Base-by-base conservation (phyloP, 441 rosid genomes). In the Erysimum cheiri region DNA sequence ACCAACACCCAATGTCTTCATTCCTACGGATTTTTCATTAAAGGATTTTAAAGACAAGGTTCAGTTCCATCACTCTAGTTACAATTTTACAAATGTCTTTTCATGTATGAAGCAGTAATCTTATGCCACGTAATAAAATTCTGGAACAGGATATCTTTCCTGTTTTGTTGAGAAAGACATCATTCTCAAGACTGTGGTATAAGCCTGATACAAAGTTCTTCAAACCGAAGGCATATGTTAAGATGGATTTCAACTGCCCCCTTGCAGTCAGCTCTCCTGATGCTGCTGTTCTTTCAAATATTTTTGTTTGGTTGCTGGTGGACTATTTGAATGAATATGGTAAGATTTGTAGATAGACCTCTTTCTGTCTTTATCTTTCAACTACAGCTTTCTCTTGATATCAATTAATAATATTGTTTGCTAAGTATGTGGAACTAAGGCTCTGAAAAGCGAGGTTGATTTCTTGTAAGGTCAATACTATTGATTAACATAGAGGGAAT, bases 291-390 rank as follows among this genome's bases (percentile, higher is more conserved):
- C 85, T 95, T 54, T 76, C 93, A 17, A 67, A 83, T 72, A 47
- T 92, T 48, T 95, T 92, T 81, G 75, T 95, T 2, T 79, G 81
- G 69, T 71, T 95, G 81, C 65, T 92, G 63, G 77, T 79, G 80
- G 99, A 92, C 78, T 87, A 90, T 80, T 81, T 95, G 86, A 95
- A 92, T 85, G 98, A 92, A 77, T 92, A 84, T 64, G 98, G 98
- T 95, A 80, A 74, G 84, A 52, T 26, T 50, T 64, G 49, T 64
- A 33, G 28, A 29, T 22, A 52, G 15, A 26, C 36, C 12, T 60
- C 48, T 22, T 41, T 40, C 41, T 0, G 13, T 47, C 11, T 24
- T 69, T 37, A 5, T 13, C 15, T 69, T 39, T 14, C 7, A 66
- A 15, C 28, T 36, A 50, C 3, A 22, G 60, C 14, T 15, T 64